Evolutionary conservation across 2,329 filamentous ascomycete genomes (phyloP), one percentile per base, ranked within the genome.

Genomic region (Penicillium glabrum): DNA sequence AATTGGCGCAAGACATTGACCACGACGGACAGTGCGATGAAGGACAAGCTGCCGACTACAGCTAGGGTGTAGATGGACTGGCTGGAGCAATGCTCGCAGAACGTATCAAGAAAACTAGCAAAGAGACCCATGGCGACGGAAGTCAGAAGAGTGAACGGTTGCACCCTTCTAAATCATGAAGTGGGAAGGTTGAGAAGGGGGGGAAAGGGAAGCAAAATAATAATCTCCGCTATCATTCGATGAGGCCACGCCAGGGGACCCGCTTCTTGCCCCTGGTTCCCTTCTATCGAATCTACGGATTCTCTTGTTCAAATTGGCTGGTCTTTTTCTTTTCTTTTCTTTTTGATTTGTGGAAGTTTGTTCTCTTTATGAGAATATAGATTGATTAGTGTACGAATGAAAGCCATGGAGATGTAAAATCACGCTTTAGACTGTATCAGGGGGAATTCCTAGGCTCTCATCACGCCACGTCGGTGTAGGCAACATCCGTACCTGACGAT

Each of bases 1-100:
- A 96, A 67, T 77, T 98, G 93, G 61, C 82, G 82, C 65, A 90
- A 70, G 63, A 98, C 87, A 75, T 98, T 97, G 79, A 93, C 69
- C 58, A 90, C 71, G 55, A 97, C 83, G 19, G 86, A 75, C 44
- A 84, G 66, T 29, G 77, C 73, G 62, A 85, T 65, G 69, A 85
- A 77, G 62, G 78, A 75, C 64, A 76, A 67, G 58, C 81, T 65
- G 50, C 70, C 79, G 46, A 79, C 67, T 35, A 72, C 70, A 53
- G 75, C 67, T 53, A 85, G 69, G 46, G 79, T 74, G 70, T 77
- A 80, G 46, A 74, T 71, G 51, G 74, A 80, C 66, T 72, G 77
- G 65, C 67, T 75, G 56, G 77, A 75, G 77, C 76, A 81, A 64
- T 73, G 79, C 65, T 75, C 69, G 59, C 75, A 77, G 56, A 79